Evolutionary conservation across 805 yeast species (phyloP).

Genomic region (Jamesozyma rosinii): DNA sequence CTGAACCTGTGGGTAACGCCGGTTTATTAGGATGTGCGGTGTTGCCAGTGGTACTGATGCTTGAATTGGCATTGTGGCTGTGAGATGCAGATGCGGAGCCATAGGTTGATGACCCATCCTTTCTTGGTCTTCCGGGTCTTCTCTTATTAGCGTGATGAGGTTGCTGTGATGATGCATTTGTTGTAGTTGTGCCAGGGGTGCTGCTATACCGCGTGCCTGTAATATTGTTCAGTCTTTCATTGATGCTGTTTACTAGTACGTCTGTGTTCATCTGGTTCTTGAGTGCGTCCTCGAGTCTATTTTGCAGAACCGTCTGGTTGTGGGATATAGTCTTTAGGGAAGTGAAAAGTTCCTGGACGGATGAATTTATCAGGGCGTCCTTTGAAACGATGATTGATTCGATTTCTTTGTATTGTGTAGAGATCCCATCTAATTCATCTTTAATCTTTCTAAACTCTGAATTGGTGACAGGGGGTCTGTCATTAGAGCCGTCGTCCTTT

Average conservation of each 20-base stretch:
- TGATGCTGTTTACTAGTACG: slow-evolving; percentile 24
- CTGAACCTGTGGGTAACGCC: slow-evolving; percentile 23
- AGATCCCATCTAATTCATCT: slow-evolving; percentile 7
- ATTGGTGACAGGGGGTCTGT: no score
- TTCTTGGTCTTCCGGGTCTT: slow-evolving; percentile 31
- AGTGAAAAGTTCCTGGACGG: slow-evolving; percentile 19
- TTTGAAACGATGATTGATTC: slow-evolving; percentile 14
- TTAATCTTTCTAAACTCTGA: slow-evolving; percentile 2
- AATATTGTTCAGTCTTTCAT: slow-evolving; percentile 14
- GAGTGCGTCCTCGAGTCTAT: slow-evolving; percentile 28
- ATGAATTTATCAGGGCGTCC: slow-evolving; percentile 11
- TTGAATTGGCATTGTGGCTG: not conserved
- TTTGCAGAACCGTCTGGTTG: slow-evolving; percentile 30
- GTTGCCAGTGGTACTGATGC: not conserved
- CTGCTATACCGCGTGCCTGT: not conserved
- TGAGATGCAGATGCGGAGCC: not conserved
- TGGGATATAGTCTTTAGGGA: slow-evolving; percentile 25
- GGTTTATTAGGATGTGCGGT: slow-evolving; percentile 7
- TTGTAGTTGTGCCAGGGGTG: not conserved
- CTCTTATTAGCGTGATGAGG: slow-evolving; percentile 3
- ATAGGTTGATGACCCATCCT: slow-evolving; percentile 10
- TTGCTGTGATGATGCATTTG: not conserved
- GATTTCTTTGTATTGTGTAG: slow-evolving; percentile 12
- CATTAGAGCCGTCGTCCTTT: no score
- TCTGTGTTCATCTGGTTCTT: slow-evolving; percentile 32